Conservation (phyloP, 2,329 filamentous ascomycete genomes). For the Aspergillus persii region DNA sequence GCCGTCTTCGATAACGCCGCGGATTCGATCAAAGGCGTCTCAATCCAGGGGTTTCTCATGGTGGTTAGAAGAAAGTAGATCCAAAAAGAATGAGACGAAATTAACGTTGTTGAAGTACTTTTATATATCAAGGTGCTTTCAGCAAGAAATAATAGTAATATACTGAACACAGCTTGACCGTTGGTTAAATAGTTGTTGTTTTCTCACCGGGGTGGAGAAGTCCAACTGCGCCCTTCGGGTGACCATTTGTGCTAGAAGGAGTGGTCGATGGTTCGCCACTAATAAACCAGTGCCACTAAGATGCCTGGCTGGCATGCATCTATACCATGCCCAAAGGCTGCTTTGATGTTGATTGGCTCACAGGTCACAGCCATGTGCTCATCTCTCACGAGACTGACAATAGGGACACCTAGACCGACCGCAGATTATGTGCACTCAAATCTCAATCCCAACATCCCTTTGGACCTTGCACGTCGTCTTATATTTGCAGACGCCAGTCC, state of each 20-base stretch:
- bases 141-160: not conserved
- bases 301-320: too few relatives aligned
- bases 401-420: too few relatives aligned
- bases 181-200: not conserved
- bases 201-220: not conserved
- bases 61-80: not conserved
- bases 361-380: too few relatives aligned
- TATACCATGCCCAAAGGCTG: too few relatives aligned
- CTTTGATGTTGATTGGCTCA: too few relatives aligned
- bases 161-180: not conserved
- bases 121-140: not conserved
- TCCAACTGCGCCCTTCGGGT: not conserved
- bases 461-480: too few relatives aligned
- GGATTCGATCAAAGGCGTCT: slow-evolving; percentile 40
- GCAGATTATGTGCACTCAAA: too few relatives aligned
- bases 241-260: not conserved
- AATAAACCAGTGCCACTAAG: too few relatives aligned
- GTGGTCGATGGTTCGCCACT: too few relatives aligned
- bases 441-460: too few relatives aligned
- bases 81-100: not conserved
- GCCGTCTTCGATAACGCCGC: slow-evolving; percentile 34
- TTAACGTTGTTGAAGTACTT: not conserved
- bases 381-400: too few relatives aligned
- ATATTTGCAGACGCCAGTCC: too few relatives aligned
- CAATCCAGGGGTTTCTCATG: slow-evolving; percentile 35